Evolutionary conservation across 2,329 filamentous ascomycete genomes (phyloP), one percentile per base, ranked within the genome.

Genomic region (Macrophomina phaseolina): DNA sequence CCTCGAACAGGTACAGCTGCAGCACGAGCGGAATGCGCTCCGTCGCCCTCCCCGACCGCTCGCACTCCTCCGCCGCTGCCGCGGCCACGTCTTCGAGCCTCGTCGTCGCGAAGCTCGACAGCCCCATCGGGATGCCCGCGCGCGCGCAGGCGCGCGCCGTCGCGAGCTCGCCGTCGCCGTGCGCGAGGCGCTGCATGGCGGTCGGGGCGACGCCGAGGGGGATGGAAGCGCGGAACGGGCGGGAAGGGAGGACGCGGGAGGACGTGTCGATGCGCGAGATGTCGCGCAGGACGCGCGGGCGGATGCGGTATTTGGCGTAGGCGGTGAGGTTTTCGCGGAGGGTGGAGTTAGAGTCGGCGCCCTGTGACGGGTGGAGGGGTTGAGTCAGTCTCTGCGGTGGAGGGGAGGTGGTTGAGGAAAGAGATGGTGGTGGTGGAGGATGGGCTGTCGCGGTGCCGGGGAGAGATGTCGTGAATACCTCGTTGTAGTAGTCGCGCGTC

Each of bases 1-100:
- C 79, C 71, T 84, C 85, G 74, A 89, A 83, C 60, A 89, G 85
- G 70, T 89, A 90, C 8, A 90, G 79, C 73, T 89, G 87, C 72
- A 88, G 88, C 78, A 87, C 86, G 61, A 83, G 76, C n/a, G 75
- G 74, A 18, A 51, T 71, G 0, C 70, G 53, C 0, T 68, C 70
- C 0, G 0, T 89, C 75, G 1, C 76, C 76, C 68, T 83, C 82
- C 18, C 42, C 12, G 23, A n/a, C 55, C 6, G 23, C 18, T 6
- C 5, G 55, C 55, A 58, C 30, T 76, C 71, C 0, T 71, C 62
- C 0, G 68, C 70, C 1, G 89, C 75, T 1, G 77, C 76, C 68
- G 83, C 83, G 16, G 85, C 85, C 0, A 82, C 80, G 12, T 75
- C 75, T 55, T 80, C 77, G 18, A 83, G 75, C 11, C 79, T 75